Percentiles rank a stretch among this genome's conserved stretches.
These are phyloP conservation scores for Penicillium bovifimosum DNA, from an alignment of 495 filamentous ascomycete species.

Conservation along the genomic window DNA sequence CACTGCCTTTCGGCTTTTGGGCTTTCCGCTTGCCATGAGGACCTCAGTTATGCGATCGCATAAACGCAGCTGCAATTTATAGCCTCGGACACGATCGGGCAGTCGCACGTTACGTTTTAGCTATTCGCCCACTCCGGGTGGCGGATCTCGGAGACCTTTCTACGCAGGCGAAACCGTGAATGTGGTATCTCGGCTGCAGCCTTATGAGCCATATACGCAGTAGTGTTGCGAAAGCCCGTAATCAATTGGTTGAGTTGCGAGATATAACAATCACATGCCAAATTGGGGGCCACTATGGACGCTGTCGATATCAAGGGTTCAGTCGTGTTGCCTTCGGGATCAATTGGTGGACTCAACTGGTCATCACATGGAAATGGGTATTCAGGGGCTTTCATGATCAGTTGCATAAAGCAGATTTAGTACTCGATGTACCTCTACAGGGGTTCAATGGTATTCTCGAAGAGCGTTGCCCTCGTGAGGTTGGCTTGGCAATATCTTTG, in stretches of 20 bases:
- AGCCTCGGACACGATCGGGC: background rate
- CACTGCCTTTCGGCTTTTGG: slow-evolving; percentile 1
- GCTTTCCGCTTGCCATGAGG: background rate
- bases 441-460: background rate
- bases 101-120: background rate
- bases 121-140: background rate
- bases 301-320: background rate
- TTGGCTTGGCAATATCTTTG: slow-evolving; percentile 1
- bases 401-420: too few species aligned
- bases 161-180: background rate
- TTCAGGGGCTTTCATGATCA: too few species aligned
- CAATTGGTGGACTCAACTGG: background rate
- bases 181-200: background rate
- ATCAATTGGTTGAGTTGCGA: background rate
- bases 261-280: slow-evolving; percentile 1
- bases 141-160: background rate
- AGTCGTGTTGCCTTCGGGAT: background rate
- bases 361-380: background rate
- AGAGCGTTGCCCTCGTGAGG: background rate
- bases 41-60: too few species aligned
- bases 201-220: background rate
- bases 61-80: too few species aligned
- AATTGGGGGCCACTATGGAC: background rate
- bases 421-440: background rate
- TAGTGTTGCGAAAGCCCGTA: background rate